Base-by-base conservation (phyloP, 176 grass and related monocot genomes). In the Chloris gayana region DNA sequence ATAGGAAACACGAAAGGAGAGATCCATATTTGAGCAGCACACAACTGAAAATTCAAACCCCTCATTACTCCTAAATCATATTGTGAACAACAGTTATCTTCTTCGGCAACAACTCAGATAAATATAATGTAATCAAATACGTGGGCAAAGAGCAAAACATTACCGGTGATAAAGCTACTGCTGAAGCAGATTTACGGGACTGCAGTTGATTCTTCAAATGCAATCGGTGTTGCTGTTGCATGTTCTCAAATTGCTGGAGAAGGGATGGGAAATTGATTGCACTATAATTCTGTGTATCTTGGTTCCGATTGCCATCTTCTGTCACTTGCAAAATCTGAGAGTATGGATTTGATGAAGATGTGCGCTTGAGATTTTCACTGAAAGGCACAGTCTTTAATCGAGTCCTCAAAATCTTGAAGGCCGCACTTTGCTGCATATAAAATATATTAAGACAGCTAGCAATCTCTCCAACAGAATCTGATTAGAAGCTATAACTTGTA, bases 351-450 rank as follows among this genome's bases (percentile, higher is more conserved):
- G 79, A 83, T 71, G 91, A 91, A 78, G 87, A 86, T 45, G 86
- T 56, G 51, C 79, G 82, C 75, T 80, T 97, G 57, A 97, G 53
- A 80, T 94, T 90, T 70, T 92, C 92, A 84, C 77, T 85, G 51
- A 90, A 93, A 25, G 97, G 97, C 67, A 99, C 88, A 67, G 93
- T 96, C 80, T 99, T 99, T 80, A 99, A 76, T 75, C 97, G 90
- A 69, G 93, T 99, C 82, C 97, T 81, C 51, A 99, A 81, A 77
- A 96, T 91, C 76, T 96, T 99, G 80, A 99, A 99, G 82, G 97
- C 93, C 6, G 80, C 89, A 86, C 91, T 99, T 99, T 99, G 97
- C 97, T 99, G 89, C 37, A 82, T 66, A 54, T 54, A 59, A 64
- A 64, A 86, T 13, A 88, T 67, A 85, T 38, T 81, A 37, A 79